Conservation (phyloP, 306 rosid species). For the Vigna nakashimae region DNA sequence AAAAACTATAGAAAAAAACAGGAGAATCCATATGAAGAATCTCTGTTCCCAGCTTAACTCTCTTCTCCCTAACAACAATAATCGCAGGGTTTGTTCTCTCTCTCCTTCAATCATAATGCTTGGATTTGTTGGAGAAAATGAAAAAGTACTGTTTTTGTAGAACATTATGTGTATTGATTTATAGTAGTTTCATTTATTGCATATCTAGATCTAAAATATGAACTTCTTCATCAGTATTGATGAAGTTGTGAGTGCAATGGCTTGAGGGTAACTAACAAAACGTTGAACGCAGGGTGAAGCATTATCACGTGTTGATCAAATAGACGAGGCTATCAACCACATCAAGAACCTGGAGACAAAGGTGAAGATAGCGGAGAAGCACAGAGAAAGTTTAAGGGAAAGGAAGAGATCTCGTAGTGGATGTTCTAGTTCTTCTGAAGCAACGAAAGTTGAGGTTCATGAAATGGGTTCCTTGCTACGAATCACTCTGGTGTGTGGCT, state of each 20-base stretch:
- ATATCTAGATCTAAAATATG: no score
- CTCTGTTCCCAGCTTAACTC: constrained; percentile 69
- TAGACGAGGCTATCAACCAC: constrained; percentile 65
- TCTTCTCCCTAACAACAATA: constrained; percentile 57
- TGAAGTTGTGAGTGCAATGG: background rate
- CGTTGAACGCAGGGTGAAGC: constrained; percentile 47
- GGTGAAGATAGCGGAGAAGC: constrained; percentile 50
- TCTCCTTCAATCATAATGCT: background rate
- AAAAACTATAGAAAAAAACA: constrained; percentile 66
- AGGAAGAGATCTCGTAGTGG: constrained; percentile 45
- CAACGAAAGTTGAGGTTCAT: constrained; percentile 57
- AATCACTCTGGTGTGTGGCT: constrained; percentile 54
- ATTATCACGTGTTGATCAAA: constrained; percentile 56
- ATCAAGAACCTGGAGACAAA: constrained; percentile 60
- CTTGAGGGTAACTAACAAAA: background rate
- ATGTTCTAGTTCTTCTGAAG: constrained; percentile 1
- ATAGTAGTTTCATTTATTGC: no score
- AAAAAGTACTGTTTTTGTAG: background rate
- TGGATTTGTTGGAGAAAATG: background rate
- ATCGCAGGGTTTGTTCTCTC: constrained; percentile 34
- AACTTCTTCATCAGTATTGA: no score
- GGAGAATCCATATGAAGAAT: constrained; percentile 74
- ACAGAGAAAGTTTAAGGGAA: constrained; percentile 50
- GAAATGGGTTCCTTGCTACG: constrained; percentile 61
- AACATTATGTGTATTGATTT: background rate